Evolutionary conservation across 768 basidiomycete species (phyloP).

Genomic region (Termitomyces eurrhizus): DNA sequence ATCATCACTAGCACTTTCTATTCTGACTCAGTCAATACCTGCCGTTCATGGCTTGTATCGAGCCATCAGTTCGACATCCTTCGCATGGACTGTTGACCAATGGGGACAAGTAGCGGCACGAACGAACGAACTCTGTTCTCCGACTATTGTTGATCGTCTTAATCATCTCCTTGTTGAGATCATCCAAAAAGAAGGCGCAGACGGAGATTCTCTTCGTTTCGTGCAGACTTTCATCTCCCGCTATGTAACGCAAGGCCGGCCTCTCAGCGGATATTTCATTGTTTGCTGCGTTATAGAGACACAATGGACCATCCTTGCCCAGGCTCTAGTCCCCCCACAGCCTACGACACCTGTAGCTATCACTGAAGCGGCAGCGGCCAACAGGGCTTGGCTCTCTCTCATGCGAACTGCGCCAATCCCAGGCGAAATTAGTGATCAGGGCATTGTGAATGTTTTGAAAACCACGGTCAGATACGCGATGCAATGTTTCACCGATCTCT

Average conservation of each 20-base stretch:
- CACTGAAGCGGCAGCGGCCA: slow-evolving; percentile 76
- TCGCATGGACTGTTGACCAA: slow-evolving; percentile 65
- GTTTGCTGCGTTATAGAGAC: slow-evolving; percentile 88
- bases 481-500: slow-evolving; percentile 74
- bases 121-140: slow-evolving; percentile 58
- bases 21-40: slow-evolving; percentile 74
- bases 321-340: slow-evolving; percentile 45
- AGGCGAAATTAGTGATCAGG: slow-evolving; percentile 32
- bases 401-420: slow-evolving; percentile 49
- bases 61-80: slow-evolving; percentile 75
- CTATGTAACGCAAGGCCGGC: slow-evolving; percentile 72
- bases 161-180: slow-evolving; percentile 69
- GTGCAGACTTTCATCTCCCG: slow-evolving; percentile 69
- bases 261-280: slow-evolving; percentile 82
- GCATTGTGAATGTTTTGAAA: slow-evolving; percentile 38
- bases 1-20: slow-evolving; percentile 49
- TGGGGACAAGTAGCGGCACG: slow-evolving; percentile 56
- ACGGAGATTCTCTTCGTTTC: slow-evolving; percentile 48
- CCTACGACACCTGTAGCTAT: slow-evolving; percentile 26
- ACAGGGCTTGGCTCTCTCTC: slow-evolving; percentile 73
- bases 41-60: slow-evolving; percentile 85
- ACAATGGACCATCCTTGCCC: slow-evolving; percentile 81
- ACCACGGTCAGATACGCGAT: slow-evolving; percentile 56
- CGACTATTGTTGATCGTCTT: slow-evolving; percentile 65
- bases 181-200: slow-evolving; percentile 48